phyloP scores from a whole-genome alignment of 306 rosid genomes.

The Vigna unguiculata region DNA sequence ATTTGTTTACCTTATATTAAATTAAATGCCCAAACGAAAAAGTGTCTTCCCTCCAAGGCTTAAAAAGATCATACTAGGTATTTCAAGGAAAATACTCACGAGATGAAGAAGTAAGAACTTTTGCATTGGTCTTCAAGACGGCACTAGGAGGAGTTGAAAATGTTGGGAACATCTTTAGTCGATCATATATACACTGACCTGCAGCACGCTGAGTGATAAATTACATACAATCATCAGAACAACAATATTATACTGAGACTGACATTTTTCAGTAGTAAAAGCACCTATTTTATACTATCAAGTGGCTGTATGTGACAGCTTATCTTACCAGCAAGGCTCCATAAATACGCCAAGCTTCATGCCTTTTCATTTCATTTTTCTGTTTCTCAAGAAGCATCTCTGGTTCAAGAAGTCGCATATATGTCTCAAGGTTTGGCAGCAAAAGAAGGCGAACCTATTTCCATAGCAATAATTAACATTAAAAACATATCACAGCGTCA shows the following conservation, averaged over 20 bases:
- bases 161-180: slow-evolving; percentile 55
- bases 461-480: slow-evolving; percentile 32
- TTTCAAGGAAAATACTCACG: slow-evolving; percentile 48
- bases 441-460: slow-evolving; percentile 76
- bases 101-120: slow-evolving; percentile 50
- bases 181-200: slow-evolving; percentile 58
- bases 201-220: slow-evolving; percentile 60
- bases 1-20: slow-evolving; percentile 12
- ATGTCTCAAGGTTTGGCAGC: slow-evolving; percentile 78
- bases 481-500: slow-evolving; percentile 38
- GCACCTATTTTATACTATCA: not conserved
- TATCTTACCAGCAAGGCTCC: slow-evolving; percentile 80
- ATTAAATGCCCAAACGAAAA: not conserved
- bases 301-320: slow-evolving; percentile 7
- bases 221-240: slow-evolving; percentile 37
- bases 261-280: slow-evolving; percentile 19
- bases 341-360: slow-evolving; percentile 89
- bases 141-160: slow-evolving; percentile 51
- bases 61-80: not conserved
- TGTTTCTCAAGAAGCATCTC: slow-evolving; percentile 80
- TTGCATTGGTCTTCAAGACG: slow-evolving; percentile 54
- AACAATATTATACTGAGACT: slow-evolving; percentile 24
- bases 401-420: slow-evolving; percentile 82
- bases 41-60: slow-evolving; percentile 7
- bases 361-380: slow-evolving; percentile 84